Evolutionary conservation across 2,329 filamentous ascomycete genomes (phyloP).

Genomic region (Corinectria fuckeliana): DNA sequence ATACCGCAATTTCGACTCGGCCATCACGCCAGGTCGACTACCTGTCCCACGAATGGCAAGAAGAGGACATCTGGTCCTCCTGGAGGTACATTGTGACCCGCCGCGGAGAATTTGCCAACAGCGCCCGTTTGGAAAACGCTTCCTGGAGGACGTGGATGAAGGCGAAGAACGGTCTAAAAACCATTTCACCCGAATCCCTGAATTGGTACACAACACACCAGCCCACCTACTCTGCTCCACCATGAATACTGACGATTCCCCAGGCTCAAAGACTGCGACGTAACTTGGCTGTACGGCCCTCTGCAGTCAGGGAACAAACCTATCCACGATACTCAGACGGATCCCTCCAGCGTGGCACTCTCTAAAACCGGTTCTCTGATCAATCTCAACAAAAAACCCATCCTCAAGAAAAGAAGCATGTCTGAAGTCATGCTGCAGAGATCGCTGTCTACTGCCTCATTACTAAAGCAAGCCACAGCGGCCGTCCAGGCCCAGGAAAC

Average conservation of each 20-base stretch:
- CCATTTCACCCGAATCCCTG: slow-evolving; percentile 86
- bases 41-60: slow-evolving; percentile 88
- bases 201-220: slow-evolving; percentile 73
- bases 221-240: neutral
- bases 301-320: slow-evolving; percentile 74
- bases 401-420: slow-evolving; percentile 95
- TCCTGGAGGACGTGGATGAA: slow-evolving; percentile 98
- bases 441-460: slow-evolving; percentile 85
- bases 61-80: slow-evolving; percentile 97
- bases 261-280: slow-evolving; percentile 96
- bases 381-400: slow-evolving; percentile 77
- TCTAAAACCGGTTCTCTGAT: slow-evolving; percentile 69
- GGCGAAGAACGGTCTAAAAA: slow-evolving; percentile 83
- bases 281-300: slow-evolving; percentile 96
- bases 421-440: slow-evolving; percentile 93
- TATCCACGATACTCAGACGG: slow-evolving; percentile 54
- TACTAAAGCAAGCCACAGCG: slow-evolving; percentile 87
- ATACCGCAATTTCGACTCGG: slow-evolving; percentile 74
- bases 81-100: slow-evolving; percentile 93
- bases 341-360: slow-evolving; percentile 50
- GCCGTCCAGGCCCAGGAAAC: slow-evolving; percentile 84
- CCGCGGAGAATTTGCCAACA: slow-evolving; percentile 79
- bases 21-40: slow-evolving; percentile 95
- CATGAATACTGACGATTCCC: slow-evolving; percentile 38
- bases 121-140: slow-evolving; percentile 87